These are phyloP conservation scores for Beauveria asiatica DNA, from an alignment of 2,329 filamentous ascomycete species.

Conservation along the genomic window DNA sequence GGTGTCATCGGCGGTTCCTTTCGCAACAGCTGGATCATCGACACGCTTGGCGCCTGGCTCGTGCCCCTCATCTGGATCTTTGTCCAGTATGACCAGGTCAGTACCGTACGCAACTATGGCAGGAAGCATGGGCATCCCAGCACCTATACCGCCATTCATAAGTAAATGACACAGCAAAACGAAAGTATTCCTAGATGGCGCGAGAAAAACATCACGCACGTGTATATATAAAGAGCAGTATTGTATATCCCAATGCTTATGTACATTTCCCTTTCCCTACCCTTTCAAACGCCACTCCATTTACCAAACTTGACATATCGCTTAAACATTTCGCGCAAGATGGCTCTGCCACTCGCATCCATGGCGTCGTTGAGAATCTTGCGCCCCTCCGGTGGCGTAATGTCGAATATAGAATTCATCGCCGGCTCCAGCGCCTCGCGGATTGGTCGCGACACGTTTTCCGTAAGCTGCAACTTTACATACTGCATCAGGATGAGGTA, in stretches of 20 bases:
- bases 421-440: constrained; percentile 49
- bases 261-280: constrained; percentile 7
- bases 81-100: constrained; percentile 45
- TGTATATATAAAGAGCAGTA: constrained; percentile 7
- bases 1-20: constrained; percentile 44
- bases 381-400: constrained; percentile 46
- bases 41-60: constrained; percentile 48
- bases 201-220: background rate
- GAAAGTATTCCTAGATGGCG: background rate
- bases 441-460: constrained; percentile 39
- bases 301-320: constrained; percentile 55
- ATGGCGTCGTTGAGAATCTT: constrained; percentile 51
- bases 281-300: constrained; percentile 49
- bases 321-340: constrained; percentile 50
- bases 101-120: constrained; percentile 47
- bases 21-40: constrained; percentile 51
- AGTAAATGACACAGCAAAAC: constrained; percentile 16
- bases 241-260: constrained; percentile 8
- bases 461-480: constrained; percentile 52
- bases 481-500: constrained; percentile 51
- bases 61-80: constrained; percentile 50
- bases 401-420: constrained; percentile 49
- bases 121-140: constrained; percentile 52
- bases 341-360: constrained; percentile 49
- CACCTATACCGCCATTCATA: constrained; percentile 29